A percentile compares a stretch with the other conserved stretches of the same genome.
Conservation (phyloP, 2,329 filamentous ascomycete species). For the Fusarium palustre region DNA sequence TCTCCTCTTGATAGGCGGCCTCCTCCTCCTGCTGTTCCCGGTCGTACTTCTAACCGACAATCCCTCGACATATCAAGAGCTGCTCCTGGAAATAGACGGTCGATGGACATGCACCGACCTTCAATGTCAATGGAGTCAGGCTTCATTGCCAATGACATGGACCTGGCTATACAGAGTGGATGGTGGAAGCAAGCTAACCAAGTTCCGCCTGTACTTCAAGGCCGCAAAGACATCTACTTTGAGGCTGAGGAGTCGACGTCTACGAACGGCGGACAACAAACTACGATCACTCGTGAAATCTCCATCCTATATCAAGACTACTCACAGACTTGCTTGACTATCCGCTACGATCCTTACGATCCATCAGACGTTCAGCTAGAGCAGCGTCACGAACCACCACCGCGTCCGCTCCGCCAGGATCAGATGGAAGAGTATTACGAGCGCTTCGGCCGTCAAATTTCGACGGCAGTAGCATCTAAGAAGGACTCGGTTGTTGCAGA, state of each 20-base stretch:
- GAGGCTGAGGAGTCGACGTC: slow-evolving; percentile 84
- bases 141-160: slow-evolving; percentile 88
- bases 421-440: slow-evolving; percentile 90
- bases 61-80: slow-evolving; percentile 55
- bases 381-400: slow-evolving; percentile 88
- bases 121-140: slow-evolving; percentile 80
- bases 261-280: slow-evolving; percentile 75
- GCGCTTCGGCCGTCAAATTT: slow-evolving; percentile 82
- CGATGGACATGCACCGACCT: slow-evolving; percentile 80
- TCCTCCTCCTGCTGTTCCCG: slow-evolving; percentile 53
- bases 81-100: slow-evolving; percentile 63
- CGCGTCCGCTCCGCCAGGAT: slow-evolving; percentile 85
- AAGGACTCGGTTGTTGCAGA: slow-evolving; percentile 87
- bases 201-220: slow-evolving; percentile 84
- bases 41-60: slow-evolving; percentile 46
- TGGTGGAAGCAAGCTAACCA: slow-evolving; percentile 91
- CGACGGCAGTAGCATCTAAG: slow-evolving; percentile 74
- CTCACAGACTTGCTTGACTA: slow-evolving; percentile 90
- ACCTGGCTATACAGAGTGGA: slow-evolving; percentile 76
- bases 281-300: slow-evolving; percentile 80
- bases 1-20: slow-evolving; percentile 61
- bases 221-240: slow-evolving; percentile 82
- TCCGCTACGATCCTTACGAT: slow-evolving; percentile 80
- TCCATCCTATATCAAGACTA: slow-evolving; percentile 96
- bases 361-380: slow-evolving; percentile 79